phyloP scores from a whole-genome alignment of 1,284 basidiomycete genomes.

The Cryptococcus neoformans region DNA sequence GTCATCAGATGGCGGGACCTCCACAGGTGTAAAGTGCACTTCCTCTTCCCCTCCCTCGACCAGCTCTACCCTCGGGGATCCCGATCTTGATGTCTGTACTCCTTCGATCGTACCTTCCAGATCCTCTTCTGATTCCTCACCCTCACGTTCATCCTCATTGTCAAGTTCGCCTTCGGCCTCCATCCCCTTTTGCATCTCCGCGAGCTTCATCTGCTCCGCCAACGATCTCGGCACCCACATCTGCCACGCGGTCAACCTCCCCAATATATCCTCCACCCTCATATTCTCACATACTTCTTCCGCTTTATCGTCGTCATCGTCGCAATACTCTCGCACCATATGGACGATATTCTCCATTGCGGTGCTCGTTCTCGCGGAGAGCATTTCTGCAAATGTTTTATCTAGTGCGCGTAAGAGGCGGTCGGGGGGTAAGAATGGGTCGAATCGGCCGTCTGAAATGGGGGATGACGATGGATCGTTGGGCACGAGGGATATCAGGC shows the following conservation, averaged over 20 bases:
- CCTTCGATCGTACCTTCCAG: neutral
- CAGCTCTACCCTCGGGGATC: neutral
- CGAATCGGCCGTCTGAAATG: neutral
- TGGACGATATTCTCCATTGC: conserved; percentile 3
- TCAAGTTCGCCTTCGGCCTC: neutral
- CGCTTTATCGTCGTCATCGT: conserved; percentile 8
- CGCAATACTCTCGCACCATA: neutral
- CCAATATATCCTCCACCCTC: conserved; percentile 2
- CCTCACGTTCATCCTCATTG: neutral
- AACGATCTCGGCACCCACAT: conserved; percentile 8
- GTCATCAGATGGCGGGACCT: neutral
- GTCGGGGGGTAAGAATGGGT: conserved; percentile 15
- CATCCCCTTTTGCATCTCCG: neutral
- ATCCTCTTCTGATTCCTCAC: neutral
- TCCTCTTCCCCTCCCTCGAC: conserved; percentile 1
- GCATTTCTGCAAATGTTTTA: conserved; percentile 1
- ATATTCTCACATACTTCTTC: conserved; percentile 7
- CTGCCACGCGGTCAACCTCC: conserved; percentile 1
- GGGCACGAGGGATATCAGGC: conserved; percentile 6
- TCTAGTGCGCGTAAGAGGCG: conserved; percentile 8
- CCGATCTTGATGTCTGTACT: neutral
- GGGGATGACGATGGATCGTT: neutral
- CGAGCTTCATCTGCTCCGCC: neutral
- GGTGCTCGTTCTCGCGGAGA: neutral
- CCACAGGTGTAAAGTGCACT: neutral